Percentiles rank a stretch among this genome's conserved stretches.
Evolutionary conservation across 441 rosid species (phyloP).

Genomic region (Cnidoscolus chayamansa): DNA sequence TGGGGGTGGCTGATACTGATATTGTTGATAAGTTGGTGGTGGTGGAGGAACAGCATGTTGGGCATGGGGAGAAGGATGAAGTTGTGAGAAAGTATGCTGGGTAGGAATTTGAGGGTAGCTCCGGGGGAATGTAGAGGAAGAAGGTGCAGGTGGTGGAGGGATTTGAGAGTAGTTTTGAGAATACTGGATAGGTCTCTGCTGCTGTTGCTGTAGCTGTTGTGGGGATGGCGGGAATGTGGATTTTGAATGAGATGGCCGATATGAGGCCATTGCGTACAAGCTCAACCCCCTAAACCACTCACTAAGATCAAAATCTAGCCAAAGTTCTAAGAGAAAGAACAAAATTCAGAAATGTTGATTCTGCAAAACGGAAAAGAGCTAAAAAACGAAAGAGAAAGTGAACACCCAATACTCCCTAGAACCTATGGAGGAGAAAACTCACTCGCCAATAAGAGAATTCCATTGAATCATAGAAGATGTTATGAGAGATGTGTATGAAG

Average conservation of each 20-base stretch:
- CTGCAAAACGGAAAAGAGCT: background rate
- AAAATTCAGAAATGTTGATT: background rate
- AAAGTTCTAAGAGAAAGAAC: background rate
- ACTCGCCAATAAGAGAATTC: background rate
- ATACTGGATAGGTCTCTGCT: conserved; percentile 40
- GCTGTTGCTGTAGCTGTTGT: conserved; percentile 34
- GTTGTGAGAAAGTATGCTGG: conserved; percentile 39
- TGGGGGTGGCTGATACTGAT: conserved; percentile 48
- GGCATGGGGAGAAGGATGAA: conserved; percentile 39
- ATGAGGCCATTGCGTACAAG: conserved; percentile 49
- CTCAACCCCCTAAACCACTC: background rate
- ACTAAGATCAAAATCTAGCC: background rate
- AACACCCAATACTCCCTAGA: background rate
- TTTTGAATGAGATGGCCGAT: conserved; percentile 54
- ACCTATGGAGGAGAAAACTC: no score
- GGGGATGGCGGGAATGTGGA: conserved; percentile 45
- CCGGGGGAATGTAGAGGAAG: conserved; percentile 33
- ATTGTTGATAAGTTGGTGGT: conserved; percentile 64
- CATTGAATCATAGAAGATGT: background rate
- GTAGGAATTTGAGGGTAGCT: conserved; percentile 29
- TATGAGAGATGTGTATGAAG: no score
- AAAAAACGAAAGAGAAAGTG: background rate
- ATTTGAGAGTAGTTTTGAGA: conserved; percentile 35
- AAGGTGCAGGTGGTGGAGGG: conserved; percentile 21
- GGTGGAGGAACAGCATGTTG: conserved; percentile 46